phyloP scores from a whole-genome alignment of 2,329 filamentous ascomycete species.

The Helicocarpus griseus region DNA sequence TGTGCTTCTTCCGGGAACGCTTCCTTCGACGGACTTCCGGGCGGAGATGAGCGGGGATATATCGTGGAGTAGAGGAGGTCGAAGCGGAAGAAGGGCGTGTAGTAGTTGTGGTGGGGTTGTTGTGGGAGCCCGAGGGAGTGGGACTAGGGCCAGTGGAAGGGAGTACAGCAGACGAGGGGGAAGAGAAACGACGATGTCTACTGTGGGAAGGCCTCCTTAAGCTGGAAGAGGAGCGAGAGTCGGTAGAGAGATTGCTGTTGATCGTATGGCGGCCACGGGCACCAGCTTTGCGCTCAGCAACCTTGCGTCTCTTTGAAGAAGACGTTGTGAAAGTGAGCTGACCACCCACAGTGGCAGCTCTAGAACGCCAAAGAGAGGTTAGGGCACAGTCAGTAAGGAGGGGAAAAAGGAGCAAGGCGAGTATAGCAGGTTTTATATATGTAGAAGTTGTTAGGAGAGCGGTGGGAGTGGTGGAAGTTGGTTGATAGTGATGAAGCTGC shows the following conservation, averaged over 20 bases:
- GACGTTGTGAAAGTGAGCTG: constrained; percentile 42
- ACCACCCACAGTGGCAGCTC: constrained; percentile 36
- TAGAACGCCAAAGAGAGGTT: neutral
- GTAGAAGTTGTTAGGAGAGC: too few species aligned
- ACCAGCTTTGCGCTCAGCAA: constrained; percentile 34
- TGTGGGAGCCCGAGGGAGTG: neutral
- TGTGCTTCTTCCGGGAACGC: constrained; percentile 21
- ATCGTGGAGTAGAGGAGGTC: constrained; percentile 26
- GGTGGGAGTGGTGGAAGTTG: neutral
- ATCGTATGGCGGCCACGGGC: constrained; percentile 16
- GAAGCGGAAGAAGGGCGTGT: neutral
- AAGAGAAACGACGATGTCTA: constrained; percentile 14
- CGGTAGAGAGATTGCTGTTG: too few species aligned
- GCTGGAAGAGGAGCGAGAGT: constrained; percentile 16
- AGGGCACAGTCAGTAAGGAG: neutral
- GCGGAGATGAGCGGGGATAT: constrained; percentile 48
- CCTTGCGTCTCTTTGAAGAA: constrained; percentile 41
- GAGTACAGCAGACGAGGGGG: constrained; percentile 18
- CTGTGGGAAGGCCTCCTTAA: constrained; percentile 3
- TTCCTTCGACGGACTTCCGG: constrained; percentile 35
- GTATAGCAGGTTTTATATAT: too few species aligned
- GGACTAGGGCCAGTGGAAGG: neutral
- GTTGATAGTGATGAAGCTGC: neutral
- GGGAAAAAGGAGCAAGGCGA: neutral
- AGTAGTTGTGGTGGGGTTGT: neutral